Percentiles rank a stretch among this genome's conserved stretches.
Evolutionary conservation across 768 basidiomycete species (phyloP).

Genomic region (Phlegmacium glaucopus): DNA sequence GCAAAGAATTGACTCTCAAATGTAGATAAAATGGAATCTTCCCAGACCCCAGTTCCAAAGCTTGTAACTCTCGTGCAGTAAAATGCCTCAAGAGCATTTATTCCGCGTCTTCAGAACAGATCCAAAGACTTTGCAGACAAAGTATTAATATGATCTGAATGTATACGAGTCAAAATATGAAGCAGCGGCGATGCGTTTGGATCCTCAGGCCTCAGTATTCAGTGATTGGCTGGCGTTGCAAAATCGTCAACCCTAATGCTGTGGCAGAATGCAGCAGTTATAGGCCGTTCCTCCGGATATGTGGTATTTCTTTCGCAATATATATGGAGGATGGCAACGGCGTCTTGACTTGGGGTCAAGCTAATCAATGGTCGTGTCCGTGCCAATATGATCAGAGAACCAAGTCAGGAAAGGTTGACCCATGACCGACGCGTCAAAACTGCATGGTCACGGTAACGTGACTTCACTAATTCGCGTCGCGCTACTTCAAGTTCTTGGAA

Average conservation of each 20-base stretch:
- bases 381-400: too few species aligned
- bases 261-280: slow-evolving; percentile 69
- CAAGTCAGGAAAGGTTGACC: too few species aligned
- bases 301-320: slow-evolving; percentile 12
- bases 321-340: too few species aligned
- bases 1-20: slow-evolving; percentile 42
- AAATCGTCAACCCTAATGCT: slow-evolving; percentile 87
- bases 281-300: slow-evolving; percentile 81
- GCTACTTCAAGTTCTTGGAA: too few species aligned
- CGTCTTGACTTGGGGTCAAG: too few species aligned
- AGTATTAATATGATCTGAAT: slow-evolving; percentile 83
- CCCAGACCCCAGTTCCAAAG: slow-evolving; percentile 47
- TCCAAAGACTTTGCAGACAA: slow-evolving; percentile 71
- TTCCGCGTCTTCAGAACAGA: too few species aligned
- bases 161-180: slow-evolving; percentile 86
- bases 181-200: slow-evolving; percentile 38
- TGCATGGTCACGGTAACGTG: too few species aligned
- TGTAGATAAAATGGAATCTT: slow-evolving; percentile 67
- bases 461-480: too few species aligned
- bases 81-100: slow-evolving; percentile 69
- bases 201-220: too few species aligned
- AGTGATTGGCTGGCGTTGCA: slow-evolving; percentile 33
- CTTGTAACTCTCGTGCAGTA: slow-evolving; percentile 60
- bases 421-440: too few species aligned
- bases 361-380: too few species aligned